These are phyloP conservation scores for Colletotrichum zoysiae DNA, from an alignment of 2,329 filamentous ascomycete species.

Conservation along the genomic window DNA sequence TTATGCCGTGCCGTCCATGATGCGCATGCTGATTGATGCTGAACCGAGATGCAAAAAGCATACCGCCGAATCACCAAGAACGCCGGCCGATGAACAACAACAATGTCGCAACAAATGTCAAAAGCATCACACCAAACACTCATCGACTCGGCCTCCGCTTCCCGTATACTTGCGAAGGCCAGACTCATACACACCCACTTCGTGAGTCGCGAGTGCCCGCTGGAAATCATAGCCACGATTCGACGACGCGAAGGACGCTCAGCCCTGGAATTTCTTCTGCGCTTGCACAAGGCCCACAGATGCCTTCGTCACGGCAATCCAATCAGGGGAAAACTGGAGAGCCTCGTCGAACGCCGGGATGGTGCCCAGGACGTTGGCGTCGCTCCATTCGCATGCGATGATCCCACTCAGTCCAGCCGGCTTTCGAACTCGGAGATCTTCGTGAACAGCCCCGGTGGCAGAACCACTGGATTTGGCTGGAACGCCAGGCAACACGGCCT, in stretches of 20 bases:
- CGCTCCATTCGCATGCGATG: slow-evolving; percentile 88
- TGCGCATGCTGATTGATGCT: slow-evolving; percentile 17
- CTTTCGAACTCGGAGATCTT: slow-evolving; percentile 48
- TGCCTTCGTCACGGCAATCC: slow-evolving; percentile 81
- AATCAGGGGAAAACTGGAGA: slow-evolving; percentile 79
- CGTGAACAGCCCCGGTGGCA: slow-evolving; percentile 41
- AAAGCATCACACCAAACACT: neutral
- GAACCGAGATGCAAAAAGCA: slow-evolving; percentile 1
- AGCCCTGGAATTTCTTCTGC: slow-evolving; percentile 14
- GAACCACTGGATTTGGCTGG: slow-evolving; percentile 15
- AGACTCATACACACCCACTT: neutral
- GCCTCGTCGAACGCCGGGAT: slow-evolving; percentile 90
- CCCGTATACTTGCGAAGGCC: neutral
- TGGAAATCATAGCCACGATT: neutral
- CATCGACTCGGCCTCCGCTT: neutral
- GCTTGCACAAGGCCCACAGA: slow-evolving; percentile 32
- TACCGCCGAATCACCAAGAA: slow-evolving; percentile 19
- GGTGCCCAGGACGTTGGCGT: slow-evolving; percentile 77
- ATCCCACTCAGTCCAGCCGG: slow-evolving; percentile 66
- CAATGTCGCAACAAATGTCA: neutral
- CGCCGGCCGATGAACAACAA: slow-evolving; percentile 26
- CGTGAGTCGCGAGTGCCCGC: neutral
- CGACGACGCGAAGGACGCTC: neutral
- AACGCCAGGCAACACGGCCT: neutral
- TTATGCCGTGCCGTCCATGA: slow-evolving; percentile 10